phyloP scores from a whole-genome alignment of 768 basidiomycete species.

The Inosperma sp. region DNA sequence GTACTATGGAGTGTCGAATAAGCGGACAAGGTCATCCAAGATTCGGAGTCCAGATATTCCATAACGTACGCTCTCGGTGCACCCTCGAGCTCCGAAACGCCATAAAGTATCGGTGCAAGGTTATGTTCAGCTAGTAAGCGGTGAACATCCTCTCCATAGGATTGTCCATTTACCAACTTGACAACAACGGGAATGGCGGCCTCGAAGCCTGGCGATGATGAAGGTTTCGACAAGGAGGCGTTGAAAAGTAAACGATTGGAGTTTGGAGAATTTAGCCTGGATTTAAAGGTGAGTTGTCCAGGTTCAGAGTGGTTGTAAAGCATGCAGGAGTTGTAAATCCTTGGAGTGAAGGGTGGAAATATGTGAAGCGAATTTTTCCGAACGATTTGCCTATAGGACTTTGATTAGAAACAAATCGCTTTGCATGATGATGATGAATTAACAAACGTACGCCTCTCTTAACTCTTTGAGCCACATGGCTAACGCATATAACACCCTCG shows the following conservation, averaged over 20 bases:
- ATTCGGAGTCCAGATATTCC: neutral
- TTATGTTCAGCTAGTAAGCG: neutral
- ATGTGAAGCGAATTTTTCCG: neutral
- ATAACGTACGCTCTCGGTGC: conserved; percentile 4
- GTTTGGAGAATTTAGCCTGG: neutral
- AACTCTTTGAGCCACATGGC: neutral
- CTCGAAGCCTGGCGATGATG: no score
- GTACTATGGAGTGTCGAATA: neutral
- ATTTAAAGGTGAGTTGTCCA: neutral
- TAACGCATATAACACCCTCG: conserved; percentile 1
- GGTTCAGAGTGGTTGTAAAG: neutral
- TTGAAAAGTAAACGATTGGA: neutral
- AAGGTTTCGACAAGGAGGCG: neutral
- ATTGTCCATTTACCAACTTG: conserved; percentile 1
- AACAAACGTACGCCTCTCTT: conserved; percentile 2
- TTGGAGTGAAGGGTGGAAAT: conserved; percentile 1
- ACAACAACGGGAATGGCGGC: neutral
- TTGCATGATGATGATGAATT: neutral
- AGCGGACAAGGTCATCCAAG: neutral
- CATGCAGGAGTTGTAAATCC: conserved; percentile 2
- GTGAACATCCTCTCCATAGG: conserved; percentile 7
- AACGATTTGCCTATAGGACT: neutral
- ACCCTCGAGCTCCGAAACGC: neutral
- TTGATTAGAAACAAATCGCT: neutral
- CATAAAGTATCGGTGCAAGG: conserved; percentile 6